phyloP scores from a whole-genome alignment of 164 flowering plant genomes.

The Aristolochia californica region DNA sequence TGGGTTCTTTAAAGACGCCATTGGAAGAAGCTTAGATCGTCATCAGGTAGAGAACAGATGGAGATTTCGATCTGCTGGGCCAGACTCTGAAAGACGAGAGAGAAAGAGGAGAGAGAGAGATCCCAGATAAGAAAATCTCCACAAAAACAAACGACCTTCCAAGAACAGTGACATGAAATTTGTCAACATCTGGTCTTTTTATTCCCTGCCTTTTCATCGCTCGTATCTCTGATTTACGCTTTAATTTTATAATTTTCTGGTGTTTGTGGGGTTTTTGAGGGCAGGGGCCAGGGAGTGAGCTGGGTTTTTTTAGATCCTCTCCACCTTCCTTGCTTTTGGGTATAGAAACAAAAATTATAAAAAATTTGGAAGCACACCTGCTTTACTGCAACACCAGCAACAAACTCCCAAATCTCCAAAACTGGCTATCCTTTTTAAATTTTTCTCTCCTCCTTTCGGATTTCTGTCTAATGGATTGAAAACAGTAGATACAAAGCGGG shows the following conservation, averaged over 20 bases:
- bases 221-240: neutral
- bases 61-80: constrained; percentile 73
- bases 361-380: neutral
- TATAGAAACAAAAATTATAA: constrained; percentile 16
- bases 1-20: constrained; percentile 33
- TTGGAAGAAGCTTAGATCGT: constrained; percentile 62
- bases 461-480: neutral
- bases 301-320: constrained; percentile 67
- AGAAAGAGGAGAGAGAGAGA: constrained; percentile 66
- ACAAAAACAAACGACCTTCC: constrained; percentile 79
- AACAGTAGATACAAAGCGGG: neutral
- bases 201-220: constrained; percentile 57
- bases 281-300: constrained; percentile 28
- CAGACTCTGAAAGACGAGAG: constrained; percentile 23
- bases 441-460: neutral
- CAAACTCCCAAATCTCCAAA: constrained; percentile 6
- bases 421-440: neutral
- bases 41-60: constrained; percentile 29
- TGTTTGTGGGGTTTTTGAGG: constrained; percentile 19
- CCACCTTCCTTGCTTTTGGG: constrained; percentile 44
- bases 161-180: constrained; percentile 92
- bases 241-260: constrained; percentile 1
- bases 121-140: constrained; percentile 90
- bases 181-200: constrained; percentile 99
- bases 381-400: constrained; percentile 6